Conservation (phyloP, 108 stramenopile genomes). For the Cyclotella sp. region DNA sequence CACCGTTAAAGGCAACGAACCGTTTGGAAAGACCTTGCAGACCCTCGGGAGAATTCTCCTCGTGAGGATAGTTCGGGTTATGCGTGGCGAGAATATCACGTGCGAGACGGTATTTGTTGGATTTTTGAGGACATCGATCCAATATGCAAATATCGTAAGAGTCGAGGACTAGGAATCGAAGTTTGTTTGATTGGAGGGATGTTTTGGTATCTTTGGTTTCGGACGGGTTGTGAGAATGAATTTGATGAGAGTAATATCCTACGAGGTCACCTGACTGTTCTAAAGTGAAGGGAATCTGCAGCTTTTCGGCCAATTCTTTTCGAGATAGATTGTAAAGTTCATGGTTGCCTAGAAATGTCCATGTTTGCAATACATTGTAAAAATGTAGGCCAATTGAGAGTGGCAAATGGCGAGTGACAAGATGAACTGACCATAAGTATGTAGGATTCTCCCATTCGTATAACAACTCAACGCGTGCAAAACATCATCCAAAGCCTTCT, state of each 20-base stretch:
- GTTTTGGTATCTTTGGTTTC: constrained; percentile 9
- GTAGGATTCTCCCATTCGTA: constrained; percentile 61
- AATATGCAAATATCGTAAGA: constrained; percentile 74
- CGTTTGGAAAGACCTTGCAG: constrained; percentile 63
- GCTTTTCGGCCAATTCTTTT: constrained; percentile 48
- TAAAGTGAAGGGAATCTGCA: constrained; percentile 72
- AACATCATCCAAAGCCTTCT: constrained; percentile 65
- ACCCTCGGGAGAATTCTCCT: constrained; percentile 82
- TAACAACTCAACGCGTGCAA: constrained; percentile 64
- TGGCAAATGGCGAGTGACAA: background rate
- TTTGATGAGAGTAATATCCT: constrained; percentile 46
- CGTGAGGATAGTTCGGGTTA: constrained; percentile 76
- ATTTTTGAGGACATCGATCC: constrained; percentile 59
- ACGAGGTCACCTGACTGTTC: constrained; percentile 62
- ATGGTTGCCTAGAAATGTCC: constrained; percentile 62
- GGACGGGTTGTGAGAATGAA: constrained; percentile 47
- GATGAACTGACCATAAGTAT: constrained; percentile 63
- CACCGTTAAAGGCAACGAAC: constrained; percentile 89
- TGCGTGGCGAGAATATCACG: constrained; percentile 55
- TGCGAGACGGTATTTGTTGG: constrained; percentile 62
- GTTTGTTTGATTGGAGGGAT: constrained; percentile 18
- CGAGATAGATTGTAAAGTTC: constrained; percentile 88
- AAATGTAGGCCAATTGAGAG: background rate
- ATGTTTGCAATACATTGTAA: background rate
- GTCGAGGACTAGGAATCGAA: constrained; percentile 78